These are phyloP conservation scores for Bryoerythrophyllum caledonicum DNA, from an alignment of 225 moss, liverwort and hornwort species.

Conservation along the genomic window DNA sequence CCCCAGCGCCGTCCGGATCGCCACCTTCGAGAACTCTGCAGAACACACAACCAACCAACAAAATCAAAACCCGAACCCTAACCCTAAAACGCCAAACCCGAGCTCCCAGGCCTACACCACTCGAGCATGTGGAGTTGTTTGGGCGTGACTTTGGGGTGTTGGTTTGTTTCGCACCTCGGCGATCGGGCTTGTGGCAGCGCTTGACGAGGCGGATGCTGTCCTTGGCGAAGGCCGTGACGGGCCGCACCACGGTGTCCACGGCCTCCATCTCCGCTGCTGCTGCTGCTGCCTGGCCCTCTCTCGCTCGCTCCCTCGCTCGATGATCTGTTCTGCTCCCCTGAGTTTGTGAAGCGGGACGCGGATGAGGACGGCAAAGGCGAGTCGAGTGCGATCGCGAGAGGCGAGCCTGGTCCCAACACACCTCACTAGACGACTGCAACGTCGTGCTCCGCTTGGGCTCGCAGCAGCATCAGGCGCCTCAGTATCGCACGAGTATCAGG, in stretches of 20 bases:
- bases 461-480: neutral
- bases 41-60: neutral
- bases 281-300: neutral
- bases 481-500: neutral
- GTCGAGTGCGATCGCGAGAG: neutral
- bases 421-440: neutral
- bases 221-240: constrained; percentile 80
- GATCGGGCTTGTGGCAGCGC: constrained; percentile 88
- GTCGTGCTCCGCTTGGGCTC: neutral
- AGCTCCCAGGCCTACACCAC: no score
- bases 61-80: no score
- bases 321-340: no score
- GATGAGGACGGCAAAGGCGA: neutral
- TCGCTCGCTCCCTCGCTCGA: neutral
- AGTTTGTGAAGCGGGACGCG: neutral
- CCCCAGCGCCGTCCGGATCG: constrained; percentile 70
- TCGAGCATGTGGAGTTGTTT: neutral
- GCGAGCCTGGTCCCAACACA: neutral
- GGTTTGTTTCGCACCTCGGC: constrained; percentile 48
- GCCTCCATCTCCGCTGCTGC: constrained; percentile 58
- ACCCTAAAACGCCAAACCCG: neutral
- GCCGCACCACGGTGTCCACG: constrained; percentile 71
- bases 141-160: no score
- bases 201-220: constrained; percentile 83
- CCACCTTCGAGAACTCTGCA: constrained; percentile 79